Conservation (phyloP, 2,329 filamentous ascomycete species). For the Penicillium sclerotiorum region DNA sequence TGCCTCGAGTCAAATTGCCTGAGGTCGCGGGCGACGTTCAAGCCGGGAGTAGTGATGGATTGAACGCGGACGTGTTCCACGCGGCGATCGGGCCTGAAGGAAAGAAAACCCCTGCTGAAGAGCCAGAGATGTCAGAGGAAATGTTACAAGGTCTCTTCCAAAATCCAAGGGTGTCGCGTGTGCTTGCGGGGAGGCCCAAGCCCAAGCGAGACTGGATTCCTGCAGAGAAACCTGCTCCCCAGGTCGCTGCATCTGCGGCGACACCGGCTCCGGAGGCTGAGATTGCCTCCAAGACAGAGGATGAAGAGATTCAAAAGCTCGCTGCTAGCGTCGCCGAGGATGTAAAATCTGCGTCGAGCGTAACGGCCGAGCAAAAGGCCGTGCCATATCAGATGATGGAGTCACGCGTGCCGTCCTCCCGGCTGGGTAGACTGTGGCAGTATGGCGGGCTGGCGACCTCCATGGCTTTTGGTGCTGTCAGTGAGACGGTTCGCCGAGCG, state of each 20-base stretch:
- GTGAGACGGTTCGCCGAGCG: slow-evolving; percentile 78
- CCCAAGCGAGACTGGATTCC: slow-evolving; percentile 20
- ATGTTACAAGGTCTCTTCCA: slow-evolving; percentile 65
- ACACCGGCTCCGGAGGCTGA: background rate
- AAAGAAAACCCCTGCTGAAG: slow-evolving; percentile 29
- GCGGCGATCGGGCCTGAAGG: slow-evolving; percentile 31
- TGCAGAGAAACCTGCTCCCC: slow-evolving; percentile 2
- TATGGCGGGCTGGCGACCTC: slow-evolving; percentile 91
- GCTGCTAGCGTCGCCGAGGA: slow-evolving; percentile 53
- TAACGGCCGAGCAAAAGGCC: slow-evolving; percentile 30
- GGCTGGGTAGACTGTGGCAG: slow-evolving; percentile 88
- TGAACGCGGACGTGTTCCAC: slow-evolving; percentile 62
- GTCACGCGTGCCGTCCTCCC: slow-evolving; percentile 85
- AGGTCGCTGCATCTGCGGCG: background rate
- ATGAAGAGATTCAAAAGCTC: slow-evolving; percentile 49
- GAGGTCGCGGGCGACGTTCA: slow-evolving; percentile 53
- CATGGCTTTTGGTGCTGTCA: slow-evolving; percentile 91
- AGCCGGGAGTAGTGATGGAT: slow-evolving; percentile 43
- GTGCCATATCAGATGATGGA: slow-evolving; percentile 73
- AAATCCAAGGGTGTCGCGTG: slow-evolving; percentile 59
- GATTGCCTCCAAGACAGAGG: slow-evolving; percentile 17
- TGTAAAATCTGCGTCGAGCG: slow-evolving; percentile 22
- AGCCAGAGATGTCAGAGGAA: slow-evolving; percentile 58
- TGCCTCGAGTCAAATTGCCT: slow-evolving; percentile 60
- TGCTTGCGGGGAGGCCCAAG: slow-evolving; percentile 53